These are phyloP conservation scores for Panellus pusillus DNA, from an alignment of 768 basidiomycete species.

Conservation along the genomic window DNA sequence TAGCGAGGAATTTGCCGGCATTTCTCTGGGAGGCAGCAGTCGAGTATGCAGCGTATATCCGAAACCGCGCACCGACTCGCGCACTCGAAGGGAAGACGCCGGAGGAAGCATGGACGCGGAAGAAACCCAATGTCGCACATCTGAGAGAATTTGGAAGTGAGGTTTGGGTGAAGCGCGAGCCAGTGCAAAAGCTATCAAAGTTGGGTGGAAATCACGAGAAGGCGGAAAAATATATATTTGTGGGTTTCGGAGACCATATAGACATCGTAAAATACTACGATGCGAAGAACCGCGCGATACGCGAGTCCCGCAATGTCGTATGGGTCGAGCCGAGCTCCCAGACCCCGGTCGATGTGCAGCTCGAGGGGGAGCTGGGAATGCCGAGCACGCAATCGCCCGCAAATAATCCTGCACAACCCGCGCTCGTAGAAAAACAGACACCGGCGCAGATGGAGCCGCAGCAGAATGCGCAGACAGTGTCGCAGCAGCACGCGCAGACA, in stretches of 20 bases:
- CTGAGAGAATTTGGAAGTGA: no score
- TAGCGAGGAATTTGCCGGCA: no score
- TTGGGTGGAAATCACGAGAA: conserved; percentile 12
- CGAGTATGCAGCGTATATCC: conserved; percentile 24
- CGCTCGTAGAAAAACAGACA: not conserved
- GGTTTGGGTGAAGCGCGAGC: no score
- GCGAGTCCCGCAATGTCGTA: conserved; percentile 11
- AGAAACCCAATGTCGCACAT: no score
- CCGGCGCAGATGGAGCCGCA: conserved; percentile 2
- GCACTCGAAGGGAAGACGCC: conserved; percentile 13
- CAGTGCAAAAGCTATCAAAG: conserved; percentile 19
- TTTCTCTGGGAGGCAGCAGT: conserved; percentile 25
- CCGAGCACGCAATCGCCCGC: conserved; percentile 17
- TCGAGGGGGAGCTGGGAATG: no score
- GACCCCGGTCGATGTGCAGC: no score
- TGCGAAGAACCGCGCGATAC: not conserved
- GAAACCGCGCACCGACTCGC: conserved; percentile 21
- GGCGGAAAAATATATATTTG: conserved; percentile 16
- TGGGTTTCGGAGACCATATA: no score
- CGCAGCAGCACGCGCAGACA: conserved; percentile 5
- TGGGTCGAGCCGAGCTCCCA: conserved; percentile 10
- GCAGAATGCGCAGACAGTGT: not conserved
- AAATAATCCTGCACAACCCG: conserved; percentile 8
- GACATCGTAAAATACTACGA: no score
- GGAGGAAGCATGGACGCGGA: no score